Evolutionary conservation across 805 yeast genomes (phyloP), one percentile per base, ranked within the genome.

Genomic region (Candida ulmi): DNA sequence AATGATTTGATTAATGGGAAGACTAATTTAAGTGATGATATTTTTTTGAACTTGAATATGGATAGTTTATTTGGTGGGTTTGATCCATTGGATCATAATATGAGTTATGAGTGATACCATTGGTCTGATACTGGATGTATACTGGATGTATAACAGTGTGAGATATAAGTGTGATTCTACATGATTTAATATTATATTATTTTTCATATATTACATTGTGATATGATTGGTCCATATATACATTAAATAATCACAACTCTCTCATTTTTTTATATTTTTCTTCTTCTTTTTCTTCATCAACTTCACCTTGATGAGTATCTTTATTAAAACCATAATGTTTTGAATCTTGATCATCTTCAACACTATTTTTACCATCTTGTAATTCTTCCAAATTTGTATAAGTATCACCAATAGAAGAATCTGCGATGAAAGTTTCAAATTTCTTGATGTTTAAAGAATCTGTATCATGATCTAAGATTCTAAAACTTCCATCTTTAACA

Each of bases 381-480:
- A 47, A 39, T 11, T 44, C 48, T 2, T 36, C 33, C 33, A 51
- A 8, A 18, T 25, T 29, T 2, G 30, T 33, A 36, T 44, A 49
- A 19, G 24, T 28, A 7, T 43, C 38, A n/a, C 54, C 55, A 25
- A 33, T 33, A 13, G 27, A 8, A 45, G 61, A 50, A 47, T 57
- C 44, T 62, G 59, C 21, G 57, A 64, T 35, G 15, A 61, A 36
- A 3, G 43, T 35, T 11, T 47, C 52, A 25, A 65, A 42, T 17
- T 54, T 57, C 13, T 47, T 54, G 18, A 60, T 59, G 15, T 54
- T 40, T 16, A 51, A 40, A 2, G 46, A 42, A 13, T 53, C 56
- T 18, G 43, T 46, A 8, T 42, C 49, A 13, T 31, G 24, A 11
- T 30, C 33, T 27, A 46, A 17, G 11, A 44, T 27, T 36, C 41